A percentile compares a stretch with the other conserved stretches of the same genome.
Conservation (phyloP, 257 asterid species). For the Lantana camara region DNA sequence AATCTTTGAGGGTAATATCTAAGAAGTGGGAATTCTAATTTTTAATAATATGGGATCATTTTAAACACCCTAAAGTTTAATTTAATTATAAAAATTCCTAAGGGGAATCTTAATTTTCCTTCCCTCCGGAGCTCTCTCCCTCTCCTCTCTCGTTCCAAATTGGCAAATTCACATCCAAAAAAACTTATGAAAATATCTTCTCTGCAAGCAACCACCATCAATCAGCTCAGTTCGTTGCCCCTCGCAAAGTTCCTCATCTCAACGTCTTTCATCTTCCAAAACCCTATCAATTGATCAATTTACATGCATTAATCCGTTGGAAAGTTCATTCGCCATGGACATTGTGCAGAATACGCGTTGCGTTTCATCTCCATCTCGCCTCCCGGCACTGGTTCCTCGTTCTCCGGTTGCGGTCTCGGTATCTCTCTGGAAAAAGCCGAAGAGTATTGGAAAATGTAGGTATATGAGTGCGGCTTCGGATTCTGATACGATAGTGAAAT, state of each 20-base stretch:
- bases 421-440: conserved; percentile 31
- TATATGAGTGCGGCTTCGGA: conserved; percentile 53
- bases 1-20: conserved; percentile 20
- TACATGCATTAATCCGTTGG: conserved; percentile 28
- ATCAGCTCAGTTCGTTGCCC: not conserved
- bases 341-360: conserved; percentile 51
- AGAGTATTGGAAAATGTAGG: conserved; percentile 33
- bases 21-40: too few species aligned
- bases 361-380: conserved; percentile 53
- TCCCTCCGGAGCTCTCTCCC: not conserved
- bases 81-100: too few species aligned
- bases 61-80: too few species aligned
- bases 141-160: conserved; percentile 35
- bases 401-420: conserved; percentile 39
- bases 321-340: conserved; percentile 48
- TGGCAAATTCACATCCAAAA: conserved; percentile 18
- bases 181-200: conserved; percentile 26
- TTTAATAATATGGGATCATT: too few species aligned
- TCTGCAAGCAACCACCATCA: conserved; percentile 22
- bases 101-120: too few species aligned
- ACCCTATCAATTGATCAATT: not conserved
- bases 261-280: not conserved
- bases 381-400: conserved; percentile 42
- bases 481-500: conserved; percentile 63
- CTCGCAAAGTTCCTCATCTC: conserved; percentile 20